Evolutionary conservation across 176 grass and related monocot genomes (phyloP), one percentile per base, ranked within the genome.

Genomic region (Themeda triandra): DNA sequence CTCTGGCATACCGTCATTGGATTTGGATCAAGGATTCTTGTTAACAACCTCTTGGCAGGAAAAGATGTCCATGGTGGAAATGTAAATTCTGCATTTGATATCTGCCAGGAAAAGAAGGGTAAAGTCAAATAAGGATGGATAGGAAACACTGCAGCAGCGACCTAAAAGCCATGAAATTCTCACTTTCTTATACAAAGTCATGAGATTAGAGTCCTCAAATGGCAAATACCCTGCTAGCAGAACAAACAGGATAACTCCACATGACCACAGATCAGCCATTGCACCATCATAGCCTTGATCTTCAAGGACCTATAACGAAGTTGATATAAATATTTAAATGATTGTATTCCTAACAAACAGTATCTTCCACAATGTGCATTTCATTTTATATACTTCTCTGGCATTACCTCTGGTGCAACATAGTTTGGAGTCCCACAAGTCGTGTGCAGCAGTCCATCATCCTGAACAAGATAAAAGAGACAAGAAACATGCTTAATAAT

Each of bases 371-470:
- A 77, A 59, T 60, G 46, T 21, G 10, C 13, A 12, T 40, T 41
- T n/a, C 39, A 49, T 6, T 75, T 75, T 75, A 0, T 68, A 41
- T 15, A 75, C 14, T 32, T 68, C 73, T 73, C 15, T 69, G 31
- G 37, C 41, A 44, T 54, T 66, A 99, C 96, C 91, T 99, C 96
- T 54, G 96, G 96, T 71, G 96, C 96, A 75, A 99, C 93, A 66
- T 99, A 99, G 83, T 99, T 94, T 79, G 96, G 96, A 88, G 96
- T 99, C 66, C 96, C 96, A 19, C 96, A 99, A 65, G 91, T 89
- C 5, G 96, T 99, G 83, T 99, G 96, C 42, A 99, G 82, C 84
- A 99, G 92, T 18, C 96, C 96, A 91, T 99, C 96, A 80, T 86
- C 93, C 96, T 99, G 75, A 64, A 69, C 23, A 84, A 58, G 51